These are phyloP conservation scores for Posidonia oceanica DNA, from an alignment of 116 monocot genomes.

Conservation along the genomic window DNA sequence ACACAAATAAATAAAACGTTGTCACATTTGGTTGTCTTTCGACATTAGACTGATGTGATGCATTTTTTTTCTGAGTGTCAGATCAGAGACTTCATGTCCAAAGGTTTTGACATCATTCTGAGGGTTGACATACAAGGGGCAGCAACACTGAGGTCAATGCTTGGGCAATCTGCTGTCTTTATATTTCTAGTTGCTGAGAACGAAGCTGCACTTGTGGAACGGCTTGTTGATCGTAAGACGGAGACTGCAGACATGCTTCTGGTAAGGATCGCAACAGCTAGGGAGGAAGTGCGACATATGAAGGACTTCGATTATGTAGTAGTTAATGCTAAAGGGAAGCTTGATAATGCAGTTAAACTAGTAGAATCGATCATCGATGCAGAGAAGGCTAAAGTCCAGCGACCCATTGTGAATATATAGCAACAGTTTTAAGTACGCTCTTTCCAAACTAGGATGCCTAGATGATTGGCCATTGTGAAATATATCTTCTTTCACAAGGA, in stretches of 20 bases:
- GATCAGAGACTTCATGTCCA: slow-evolving; percentile 93
- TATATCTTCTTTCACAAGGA: too few relatives aligned
- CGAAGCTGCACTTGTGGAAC: slow-evolving; percentile 70
- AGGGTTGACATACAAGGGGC: slow-evolving; percentile 98
- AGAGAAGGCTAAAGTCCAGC: slow-evolving; percentile 65
- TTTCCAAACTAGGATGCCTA: neutral
- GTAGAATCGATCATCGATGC: slow-evolving; percentile 85
- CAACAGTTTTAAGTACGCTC: neutral
- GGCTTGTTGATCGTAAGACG: slow-evolving; percentile 68
- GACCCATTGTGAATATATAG: slow-evolving; percentile 39
- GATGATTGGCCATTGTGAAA: too few relatives aligned
- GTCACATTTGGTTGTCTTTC: too few relatives aligned
- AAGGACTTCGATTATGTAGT: slow-evolving; percentile 77
- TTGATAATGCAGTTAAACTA: slow-evolving; percentile 63
- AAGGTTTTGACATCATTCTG: slow-evolving; percentile 84
- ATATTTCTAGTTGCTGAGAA: slow-evolving; percentile 91
- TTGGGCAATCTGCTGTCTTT: slow-evolving; percentile 79
- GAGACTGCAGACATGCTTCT: slow-evolving; percentile 94
- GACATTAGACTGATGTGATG: neutral
- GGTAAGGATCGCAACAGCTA: slow-evolving; percentile 79
- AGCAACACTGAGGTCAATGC: slow-evolving; percentile 68
- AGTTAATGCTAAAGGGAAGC: slow-evolving; percentile 80
- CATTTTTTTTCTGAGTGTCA: slow-evolving; percentile 11
- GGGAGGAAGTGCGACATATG: slow-evolving; percentile 74
- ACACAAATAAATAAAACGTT: too few relatives aligned